A percentile compares a stretch with the other conserved stretches of the same genome.
These are phyloP conservation scores for Botryobasidium botryosum DNA, from an alignment of 768 basidiomycete species.

Conservation along the genomic window DNA sequence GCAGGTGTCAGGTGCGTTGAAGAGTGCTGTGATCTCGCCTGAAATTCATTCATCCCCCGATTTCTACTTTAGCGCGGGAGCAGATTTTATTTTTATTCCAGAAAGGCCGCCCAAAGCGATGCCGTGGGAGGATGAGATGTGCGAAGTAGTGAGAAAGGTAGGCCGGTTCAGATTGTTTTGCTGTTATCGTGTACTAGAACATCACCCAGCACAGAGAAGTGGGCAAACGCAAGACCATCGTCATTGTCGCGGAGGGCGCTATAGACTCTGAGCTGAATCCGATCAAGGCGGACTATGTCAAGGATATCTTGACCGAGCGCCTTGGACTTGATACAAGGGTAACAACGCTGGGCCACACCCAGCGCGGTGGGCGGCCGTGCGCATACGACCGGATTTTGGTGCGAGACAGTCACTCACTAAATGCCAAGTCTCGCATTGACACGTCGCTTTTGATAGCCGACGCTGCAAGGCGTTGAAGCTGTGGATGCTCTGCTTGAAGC, in stretches of 20 bases:
- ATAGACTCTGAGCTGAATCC: slow-evolving; percentile 75
- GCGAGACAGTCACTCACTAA: slow-evolving; percentile 15
- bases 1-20: slow-evolving; percentile 66
- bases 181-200: neutral
- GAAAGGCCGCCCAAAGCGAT: slow-evolving; percentile 66
- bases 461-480: slow-evolving; percentile 90
- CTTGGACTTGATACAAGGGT: slow-evolving; percentile 90
- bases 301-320: slow-evolving; percentile 68
- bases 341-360: slow-evolving; percentile 92
- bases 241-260: slow-evolving; percentile 96
- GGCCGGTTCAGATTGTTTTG: slow-evolving; percentile 13
- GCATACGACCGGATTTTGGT: slow-evolving; percentile 88
- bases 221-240: slow-evolving; percentile 96
- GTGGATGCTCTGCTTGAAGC: slow-evolving; percentile 76
- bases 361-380: slow-evolving; percentile 86
- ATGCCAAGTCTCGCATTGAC: neutral
- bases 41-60: neutral
- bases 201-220: slow-evolving; percentile 58
- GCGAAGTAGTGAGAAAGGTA: slow-evolving; percentile 62
- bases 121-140: slow-evolving; percentile 90
- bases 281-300: slow-evolving; percentile 85
- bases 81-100: slow-evolving; percentile 96
- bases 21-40: neutral
- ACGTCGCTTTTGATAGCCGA: slow-evolving; percentile 39
- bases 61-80: slow-evolving; percentile 43